Percentiles rank a stretch among this genome's conserved stretches.
Evolutionary conservation across 1,139 yeast genomes (phyloP).

Genomic region (Tardiomyces digboiensis): DNA sequence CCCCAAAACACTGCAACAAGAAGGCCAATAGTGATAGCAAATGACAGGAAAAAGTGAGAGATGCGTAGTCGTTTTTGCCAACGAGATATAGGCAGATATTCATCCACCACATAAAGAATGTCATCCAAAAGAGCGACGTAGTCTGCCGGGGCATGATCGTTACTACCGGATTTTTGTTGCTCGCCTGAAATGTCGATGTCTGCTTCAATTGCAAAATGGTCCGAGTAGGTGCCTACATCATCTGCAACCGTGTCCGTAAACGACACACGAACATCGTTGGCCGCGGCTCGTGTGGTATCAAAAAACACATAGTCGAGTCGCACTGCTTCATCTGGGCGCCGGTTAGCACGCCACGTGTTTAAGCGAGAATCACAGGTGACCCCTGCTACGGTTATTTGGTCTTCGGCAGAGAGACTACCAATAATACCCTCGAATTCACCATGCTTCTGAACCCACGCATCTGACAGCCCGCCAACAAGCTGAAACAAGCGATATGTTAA

Average conservation of each 20-base stretch:
- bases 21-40: conserved; percentile 40
- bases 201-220: conserved; percentile 84
- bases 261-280: conserved; percentile 53
- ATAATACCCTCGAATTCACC: conserved; percentile 38
- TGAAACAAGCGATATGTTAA: conserved; percentile 72
- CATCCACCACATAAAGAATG: conserved; percentile 42
- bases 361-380: conserved; percentile 82
- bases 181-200: conserved; percentile 7
- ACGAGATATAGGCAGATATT: conserved; percentile 45
- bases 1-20: conserved; percentile 55
- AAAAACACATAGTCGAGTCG: conserved; percentile 85
- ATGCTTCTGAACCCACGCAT: conserved; percentile 74
- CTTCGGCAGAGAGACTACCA: conserved; percentile 45
- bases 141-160: conserved; percentile 1
- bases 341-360: conserved; percentile 78
- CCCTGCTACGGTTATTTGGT: conserved; percentile 68
- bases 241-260: conserved; percentile 61
- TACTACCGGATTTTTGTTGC: not conserved
- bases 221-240: conserved; percentile 71
- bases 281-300: conserved; percentile 44
- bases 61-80: conserved; percentile 60
- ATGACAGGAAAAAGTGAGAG: conserved; percentile 51
- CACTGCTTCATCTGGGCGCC: conserved; percentile 62
- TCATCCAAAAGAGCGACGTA: conserved; percentile 25
- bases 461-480: conserved; percentile 56